Base-by-base conservation (phyloP, 2,329 filamentous ascomycete genomes). In the Myriangium duriaei region DNA sequence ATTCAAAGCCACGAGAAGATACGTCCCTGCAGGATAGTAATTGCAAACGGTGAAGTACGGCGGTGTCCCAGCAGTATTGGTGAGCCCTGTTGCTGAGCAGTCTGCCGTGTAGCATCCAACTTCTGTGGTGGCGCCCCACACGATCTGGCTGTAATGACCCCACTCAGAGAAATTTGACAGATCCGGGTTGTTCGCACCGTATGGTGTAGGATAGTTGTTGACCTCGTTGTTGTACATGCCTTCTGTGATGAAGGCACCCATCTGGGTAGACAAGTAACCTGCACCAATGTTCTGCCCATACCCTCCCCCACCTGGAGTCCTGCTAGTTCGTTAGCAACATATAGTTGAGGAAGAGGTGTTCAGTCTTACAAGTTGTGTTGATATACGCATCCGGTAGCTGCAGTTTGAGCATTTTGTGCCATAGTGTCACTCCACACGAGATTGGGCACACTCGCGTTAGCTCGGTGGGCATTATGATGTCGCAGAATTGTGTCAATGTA, bases 71-170 rank as follows among this genome's bases (percentile, higher is more conserved):
- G 13, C 18, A 11, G 13, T 5, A 5, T 5, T 15, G 18, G 18
- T 10, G 11, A 30, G 36, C 24, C 21, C 21, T 14, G 13, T 18
- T 11, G 21, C 15, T 11, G 13, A 28, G 34, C 34, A 37, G 24
- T 37, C 34, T 9, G 12, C 34, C 14, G 29, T 37, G 31, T 56
- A 55, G 41, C 57, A 60, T 24, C 57, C 57, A 17, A 60, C 42
- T 11, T 48, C 50, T 1, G 50, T 46, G 10, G 48, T 51, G 42
- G 55, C 54, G 32, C 55, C 54, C 57, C 57, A 60, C 36, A 60
- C 55, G 46, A 60, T 46, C 49, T 60, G 57, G 4, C 53, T 51
- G 48, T 59, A 60, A 49, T 60, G 55, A 16, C 53, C 54, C 15
- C 29, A 37, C 13, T 37, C 18, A 21, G 18, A 17, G 18, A 13